Base-by-base conservation (phyloP, 371 early-diverging fungal species). In the Coemansia sp. region DNA sequence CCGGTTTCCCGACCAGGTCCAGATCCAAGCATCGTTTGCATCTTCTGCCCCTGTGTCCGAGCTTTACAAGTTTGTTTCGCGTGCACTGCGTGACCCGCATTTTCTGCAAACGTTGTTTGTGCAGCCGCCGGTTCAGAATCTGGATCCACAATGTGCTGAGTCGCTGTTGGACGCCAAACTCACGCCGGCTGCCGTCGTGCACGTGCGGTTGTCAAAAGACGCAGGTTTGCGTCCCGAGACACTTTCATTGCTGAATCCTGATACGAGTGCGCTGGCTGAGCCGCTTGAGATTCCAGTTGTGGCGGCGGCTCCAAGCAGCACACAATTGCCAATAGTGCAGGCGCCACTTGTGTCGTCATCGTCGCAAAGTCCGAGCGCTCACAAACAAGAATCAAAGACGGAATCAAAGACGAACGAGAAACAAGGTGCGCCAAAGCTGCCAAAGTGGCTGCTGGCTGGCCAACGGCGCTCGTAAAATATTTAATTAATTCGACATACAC, bases 1-100 rank as follows among this genome's bases (percentile, higher is more conserved):
- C 28, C 71, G 86, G 33, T 86, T 87, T 62, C 85, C 86, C 5
- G 86, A 87, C 67, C 72, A 67, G 40, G 58, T 62, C 12, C 80
- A 78, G 21, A 51, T 87, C 12, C 85, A 87, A 65, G 82, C 81
- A 1, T 69, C 83, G 5, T 88, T 87, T 59, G 55, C 70, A 14
- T 81, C 84, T 1, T 40, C 64, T 0, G 86, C 81, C n/a, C 30
- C 42, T 26, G 75, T 82, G 59, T 51, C 40, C 58, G 67, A 53
- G 51, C 55, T 75, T 8, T 70, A 66, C 47, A 40, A 25, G 5
- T 73, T 75, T 59, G 42, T 71, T 30, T 18, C 18, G 21, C 18
- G 44, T 25, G 28, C 57, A 8, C 9, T 80, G 48, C 48, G 6
- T 9, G 11, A 44, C 20, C 69, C 77, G 3, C 16, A 23, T 2